Conservation (phyloP, 2,329 filamentous ascomycete species). For the Podosphaera xanthii region DNA sequence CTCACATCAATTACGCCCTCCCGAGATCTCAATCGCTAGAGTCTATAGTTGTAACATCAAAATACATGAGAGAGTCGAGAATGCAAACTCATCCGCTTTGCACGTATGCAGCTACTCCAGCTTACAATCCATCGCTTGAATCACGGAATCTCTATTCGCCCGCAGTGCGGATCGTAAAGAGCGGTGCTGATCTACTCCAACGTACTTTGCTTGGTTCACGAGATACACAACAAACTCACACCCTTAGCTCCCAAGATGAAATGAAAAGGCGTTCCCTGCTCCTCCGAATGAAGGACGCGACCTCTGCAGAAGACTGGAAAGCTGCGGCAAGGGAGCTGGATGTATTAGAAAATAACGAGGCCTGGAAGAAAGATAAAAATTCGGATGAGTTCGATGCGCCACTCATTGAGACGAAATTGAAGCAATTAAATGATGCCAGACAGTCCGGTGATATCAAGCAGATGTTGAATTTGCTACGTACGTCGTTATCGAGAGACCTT, state of each 20-base stretch:
- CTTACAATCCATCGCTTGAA: neutral
- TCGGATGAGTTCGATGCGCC: conserved; percentile 33
- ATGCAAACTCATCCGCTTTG: neutral
- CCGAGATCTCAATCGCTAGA: too few relatives aligned
- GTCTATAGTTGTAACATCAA: neutral
- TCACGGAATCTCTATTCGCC: conserved; percentile 10
- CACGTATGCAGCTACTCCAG: neutral
- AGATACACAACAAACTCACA: conserved; percentile 22
- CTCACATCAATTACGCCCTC: too few relatives aligned
- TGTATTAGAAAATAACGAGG: conserved; percentile 52
- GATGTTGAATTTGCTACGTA: conserved; percentile 66
- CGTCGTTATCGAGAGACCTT: conserved; percentile 55
- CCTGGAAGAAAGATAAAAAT: conserved; percentile 48
- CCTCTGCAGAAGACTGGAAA: conserved; percentile 49
- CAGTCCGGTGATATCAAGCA: conserved; percentile 44
- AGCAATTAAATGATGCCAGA: conserved; percentile 52
- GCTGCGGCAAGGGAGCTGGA: conserved; percentile 57
- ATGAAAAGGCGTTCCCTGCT: conserved; percentile 39
- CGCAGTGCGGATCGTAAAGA: conserved; percentile 10
- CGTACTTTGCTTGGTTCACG: conserved; percentile 10
- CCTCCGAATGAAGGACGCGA: conserved; percentile 42
- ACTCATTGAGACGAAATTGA: conserved; percentile 45
- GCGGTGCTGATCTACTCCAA: conserved; percentile 10
- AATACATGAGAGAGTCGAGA: neutral
- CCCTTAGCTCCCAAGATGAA: conserved; percentile 24